phyloP scores from a whole-genome alignment of 75 land plant genomes.

The Cupressus sempervirens region DNA sequence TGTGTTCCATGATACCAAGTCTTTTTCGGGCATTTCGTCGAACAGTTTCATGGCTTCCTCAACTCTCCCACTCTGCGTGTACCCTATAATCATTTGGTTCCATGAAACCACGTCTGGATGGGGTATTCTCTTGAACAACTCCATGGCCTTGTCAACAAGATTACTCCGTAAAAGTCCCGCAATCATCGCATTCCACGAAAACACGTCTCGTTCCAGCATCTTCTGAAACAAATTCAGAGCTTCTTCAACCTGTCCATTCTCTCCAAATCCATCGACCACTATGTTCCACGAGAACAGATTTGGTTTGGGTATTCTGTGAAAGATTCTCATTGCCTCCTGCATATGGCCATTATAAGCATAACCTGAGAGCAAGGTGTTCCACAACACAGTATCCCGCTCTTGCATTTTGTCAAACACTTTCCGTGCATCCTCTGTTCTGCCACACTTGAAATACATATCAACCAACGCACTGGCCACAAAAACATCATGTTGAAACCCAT shows the following conservation, averaged over 20 bases:
- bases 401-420: slow-evolving; percentile 15
- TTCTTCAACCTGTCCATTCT: not conserved
- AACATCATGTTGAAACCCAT: slow-evolving; percentile 16
- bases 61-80: too few species aligned
- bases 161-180: not conserved
- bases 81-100: too few species aligned
- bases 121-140: not conserved
- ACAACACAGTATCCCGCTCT: not conserved
- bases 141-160: not conserved
- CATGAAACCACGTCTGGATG: not conserved
- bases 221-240: slow-evolving; percentile 1
- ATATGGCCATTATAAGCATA: not conserved
- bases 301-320: not conserved
- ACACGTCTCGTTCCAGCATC: not conserved
- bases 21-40: too few species aligned
- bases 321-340: not conserved
- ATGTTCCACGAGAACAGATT: slow-evolving; percentile 2
- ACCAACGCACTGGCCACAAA: slow-evolving; percentile 8
- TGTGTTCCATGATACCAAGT: too few species aligned
- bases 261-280: not conserved
- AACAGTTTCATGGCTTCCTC: too few species aligned
- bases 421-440: slow-evolving; percentile 15
- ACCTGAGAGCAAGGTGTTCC: not conserved
- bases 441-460: slow-evolving; percentile 10
- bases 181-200: not conserved